These are phyloP conservation scores for Cubamyces lactineus DNA, from an alignment of 768 basidiomycete species.

Conservation along the genomic window DNA sequence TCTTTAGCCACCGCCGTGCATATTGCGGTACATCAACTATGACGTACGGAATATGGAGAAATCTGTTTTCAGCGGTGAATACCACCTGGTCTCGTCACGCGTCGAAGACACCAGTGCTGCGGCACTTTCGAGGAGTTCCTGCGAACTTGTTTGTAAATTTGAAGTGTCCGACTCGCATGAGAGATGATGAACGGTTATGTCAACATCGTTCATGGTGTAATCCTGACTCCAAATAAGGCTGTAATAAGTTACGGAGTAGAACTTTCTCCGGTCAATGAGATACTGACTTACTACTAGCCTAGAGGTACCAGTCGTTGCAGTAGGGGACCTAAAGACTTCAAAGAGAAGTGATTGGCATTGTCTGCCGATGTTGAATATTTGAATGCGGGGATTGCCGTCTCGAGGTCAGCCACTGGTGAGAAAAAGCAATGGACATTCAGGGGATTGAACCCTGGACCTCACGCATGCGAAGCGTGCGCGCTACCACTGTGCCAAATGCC, in stretches of 20 bases:
- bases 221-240: too few relatives aligned
- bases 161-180: neutral
- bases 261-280: too few relatives aligned
- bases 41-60: neutral
- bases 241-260: too few relatives aligned
- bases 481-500: slow-evolving; percentile 9
- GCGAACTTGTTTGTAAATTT: neutral
- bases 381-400: too few relatives aligned
- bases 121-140: slow-evolving; percentile 1
- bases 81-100: neutral
- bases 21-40: neutral
- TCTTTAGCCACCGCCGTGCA: neutral
- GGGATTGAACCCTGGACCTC: slow-evolving; percentile 6
- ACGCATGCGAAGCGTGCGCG: slow-evolving; percentile 8
- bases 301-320: too few relatives aligned
- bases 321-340: too few relatives aligned
- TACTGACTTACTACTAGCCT: too few relatives aligned
- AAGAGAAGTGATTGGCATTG: too few relatives aligned
- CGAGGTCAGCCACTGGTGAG: too few relatives aligned
- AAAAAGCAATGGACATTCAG: neutral
- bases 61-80: neutral
- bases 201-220: neutral
- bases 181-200: slow-evolving; percentile 6
- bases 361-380: too few relatives aligned
- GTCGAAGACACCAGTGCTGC: neutral